Evolutionary conservation across 202 grass and related monocot genomes (phyloP), one percentile per base, ranked within the genome.

Genomic region (Alloteropsis angusta): DNA sequence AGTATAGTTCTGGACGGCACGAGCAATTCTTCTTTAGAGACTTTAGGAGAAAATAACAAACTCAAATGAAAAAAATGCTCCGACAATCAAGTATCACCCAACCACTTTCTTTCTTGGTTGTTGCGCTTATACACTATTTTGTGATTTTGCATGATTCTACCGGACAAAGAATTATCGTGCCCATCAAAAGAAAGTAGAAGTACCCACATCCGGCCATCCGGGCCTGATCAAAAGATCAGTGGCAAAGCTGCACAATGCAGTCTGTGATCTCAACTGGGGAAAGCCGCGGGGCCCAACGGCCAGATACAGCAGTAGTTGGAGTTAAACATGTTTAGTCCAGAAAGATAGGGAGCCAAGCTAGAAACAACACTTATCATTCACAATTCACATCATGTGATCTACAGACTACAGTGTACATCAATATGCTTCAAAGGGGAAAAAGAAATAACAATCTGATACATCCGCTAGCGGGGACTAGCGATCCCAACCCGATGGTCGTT

Each of bases 401-500:
- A 85, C 72, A 66, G 28, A 81, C 36, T 88, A 85, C 72, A 66
- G 28, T 76, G 12, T 80, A 84, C 80, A 84, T 47, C 57, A 77
- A 84, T 81, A 72, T 76, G 56, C 64, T 64, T 60, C 54, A 47
- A 65, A 25, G 59, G 34, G 55, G 5, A 48, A 48, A 72, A 72
- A 70, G 77, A 63, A 53, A 68, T 66, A 42, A 50, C 16, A 26
- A 75, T 21, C 84, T 58, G 25, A 46, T 74, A 79, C 74, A 73
- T n/a, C 60, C 5, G 69, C 39, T 77, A 58, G 21, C 60, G 68
- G 38, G 77, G 22, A 13, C 83, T 90, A 98, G 65, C 67, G 88
- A 87, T 98, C 96, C 96, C 96, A 98, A 39, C 96, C 96, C 0
- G 96, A 95, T 48, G 92, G 78, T 14, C 92, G 78, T 68, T 95